Conservation (phyloP, 768 basidiomycete species). For the Suillus americanus region DNA sequence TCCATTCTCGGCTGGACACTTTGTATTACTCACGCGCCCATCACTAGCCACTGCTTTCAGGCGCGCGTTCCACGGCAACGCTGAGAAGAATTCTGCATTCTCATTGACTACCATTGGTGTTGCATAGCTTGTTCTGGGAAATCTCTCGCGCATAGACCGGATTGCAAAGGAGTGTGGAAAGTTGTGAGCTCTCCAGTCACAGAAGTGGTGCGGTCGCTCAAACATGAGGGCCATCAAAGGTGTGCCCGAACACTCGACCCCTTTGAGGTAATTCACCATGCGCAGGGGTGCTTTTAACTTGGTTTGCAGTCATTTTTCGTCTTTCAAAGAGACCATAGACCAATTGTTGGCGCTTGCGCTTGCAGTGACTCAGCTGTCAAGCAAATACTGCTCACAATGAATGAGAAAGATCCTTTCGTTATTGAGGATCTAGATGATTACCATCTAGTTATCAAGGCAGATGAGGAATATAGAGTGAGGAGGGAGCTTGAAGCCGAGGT, state of each 20-base stretch:
- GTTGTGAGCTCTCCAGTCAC: neutral
- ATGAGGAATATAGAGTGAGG: constrained; percentile 73
- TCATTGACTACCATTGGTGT: constrained; percentile 12
- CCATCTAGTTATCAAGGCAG: constrained; percentile 81
- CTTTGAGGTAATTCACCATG: constrained; percentile 7
- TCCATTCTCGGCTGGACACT: neutral
- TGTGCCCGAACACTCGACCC: constrained; percentile 22
- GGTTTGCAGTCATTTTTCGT: constrained; percentile 40
- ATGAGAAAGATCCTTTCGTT: constrained; percentile 77
- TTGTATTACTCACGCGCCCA: constrained; percentile 7
- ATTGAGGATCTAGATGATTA: constrained; percentile 86
- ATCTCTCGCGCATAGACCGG: neutral
- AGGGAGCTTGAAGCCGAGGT: constrained; percentile 78
- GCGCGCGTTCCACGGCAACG: constrained; percentile 7
- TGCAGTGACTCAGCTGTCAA: constrained; percentile 85
- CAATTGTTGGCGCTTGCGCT: constrained; percentile 1
- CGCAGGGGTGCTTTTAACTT: constrained; percentile 65
- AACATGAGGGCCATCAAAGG: constrained; percentile 68
- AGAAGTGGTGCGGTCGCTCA: neutral
- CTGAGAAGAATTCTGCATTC: constrained; percentile 8
- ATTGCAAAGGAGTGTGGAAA: neutral
- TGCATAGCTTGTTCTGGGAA: constrained; percentile 6
- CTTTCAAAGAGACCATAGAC: neutral
- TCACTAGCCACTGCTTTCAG: constrained; percentile 12
- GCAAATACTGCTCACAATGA: constrained; percentile 80